A percentile compares a stretch with the other conserved stretches of the same genome.
These are phyloP conservation scores for Xylariaceae sp. DNA, from an alignment of 2,329 filamentous ascomycete species.

Conservation along the genomic window DNA sequence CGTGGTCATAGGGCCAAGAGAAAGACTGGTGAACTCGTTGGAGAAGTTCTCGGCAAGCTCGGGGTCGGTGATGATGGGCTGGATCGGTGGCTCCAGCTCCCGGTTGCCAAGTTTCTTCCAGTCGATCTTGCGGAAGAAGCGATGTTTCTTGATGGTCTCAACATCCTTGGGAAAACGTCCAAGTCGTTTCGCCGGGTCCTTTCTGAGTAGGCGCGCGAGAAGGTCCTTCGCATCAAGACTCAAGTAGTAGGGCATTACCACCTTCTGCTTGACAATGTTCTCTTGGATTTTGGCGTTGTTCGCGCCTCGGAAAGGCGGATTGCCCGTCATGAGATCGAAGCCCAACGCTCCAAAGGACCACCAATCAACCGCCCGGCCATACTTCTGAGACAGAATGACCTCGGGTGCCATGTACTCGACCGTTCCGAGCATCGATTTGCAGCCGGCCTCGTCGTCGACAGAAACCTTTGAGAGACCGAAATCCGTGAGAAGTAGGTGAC, in stretches of 20 bases:
- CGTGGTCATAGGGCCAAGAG: constrained; percentile 66
- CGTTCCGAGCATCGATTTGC: constrained; percentile 88
- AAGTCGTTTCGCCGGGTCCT: constrained; percentile 85
- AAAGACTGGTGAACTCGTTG: constrained; percentile 81
- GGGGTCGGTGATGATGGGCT: constrained; percentile 89
- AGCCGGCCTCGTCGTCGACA: constrained; percentile 61
- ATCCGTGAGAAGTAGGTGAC: constrained; percentile 90
- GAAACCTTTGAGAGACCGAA: constrained; percentile 96
- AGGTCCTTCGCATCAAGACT: constrained; percentile 90
- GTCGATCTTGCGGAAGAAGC: constrained; percentile 96
- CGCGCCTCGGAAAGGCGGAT: constrained; percentile 81
- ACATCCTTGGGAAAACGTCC: constrained; percentile 90
- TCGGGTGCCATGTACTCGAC: constrained; percentile 99
- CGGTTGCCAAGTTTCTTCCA: constrained; percentile 82
- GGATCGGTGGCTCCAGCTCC: constrained; percentile 82
- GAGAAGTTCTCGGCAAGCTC: constrained; percentile 96
- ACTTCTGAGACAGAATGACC: constrained; percentile 79
- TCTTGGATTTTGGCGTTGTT: constrained; percentile 95
- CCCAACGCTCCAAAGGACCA: constrained; percentile 95
- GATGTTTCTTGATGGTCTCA: constrained; percentile 77
- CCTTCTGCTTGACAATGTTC: constrained; percentile 90
- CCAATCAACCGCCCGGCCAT: constrained; percentile 95
- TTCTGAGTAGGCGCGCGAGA: constrained; percentile 80
- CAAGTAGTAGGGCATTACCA: constrained; percentile 83
- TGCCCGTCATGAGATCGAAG: constrained; percentile 87